phyloP scores from a whole-genome alignment of 805 yeast genomes.

The Saccharomycopsis sp. region DNA sequence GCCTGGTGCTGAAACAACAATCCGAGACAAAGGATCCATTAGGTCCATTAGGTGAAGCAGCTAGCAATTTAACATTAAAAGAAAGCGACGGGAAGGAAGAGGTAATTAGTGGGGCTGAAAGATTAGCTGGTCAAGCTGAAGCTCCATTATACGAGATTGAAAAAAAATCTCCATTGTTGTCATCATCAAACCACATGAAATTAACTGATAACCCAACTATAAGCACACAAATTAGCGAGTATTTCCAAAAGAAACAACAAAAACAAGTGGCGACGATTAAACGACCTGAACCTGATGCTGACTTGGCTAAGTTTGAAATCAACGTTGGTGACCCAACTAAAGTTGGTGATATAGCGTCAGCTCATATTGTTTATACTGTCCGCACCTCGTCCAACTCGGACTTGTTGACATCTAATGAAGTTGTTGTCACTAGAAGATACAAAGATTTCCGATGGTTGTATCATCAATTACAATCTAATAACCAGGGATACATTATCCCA shows the following conservation, averaged over 20 bases:
- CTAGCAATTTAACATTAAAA: constrained; percentile 28
- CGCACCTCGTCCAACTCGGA: constrained; percentile 49
- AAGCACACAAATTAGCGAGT: constrained; percentile 19
- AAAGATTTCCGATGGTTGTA: constrained; percentile 93
- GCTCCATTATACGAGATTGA: constrained; percentile 47
- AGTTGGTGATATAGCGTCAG: constrained; percentile 83
- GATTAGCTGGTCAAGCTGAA: constrained; percentile 39
- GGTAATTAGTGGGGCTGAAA: constrained; percentile 29
- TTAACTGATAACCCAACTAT: constrained; percentile 17
- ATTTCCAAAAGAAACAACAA: constrained; percentile 12
- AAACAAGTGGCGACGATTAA: constrained; percentile 18
- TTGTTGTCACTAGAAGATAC: constrained; percentile 74
- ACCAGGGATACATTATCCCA: constrained; percentile 87
- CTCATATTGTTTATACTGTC: constrained; percentile 84
- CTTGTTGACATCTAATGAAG: constrained; percentile 32
- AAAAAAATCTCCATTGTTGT: constrained; percentile 25
- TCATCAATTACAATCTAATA: constrained; percentile 75
- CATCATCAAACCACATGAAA: constrained; percentile 17
- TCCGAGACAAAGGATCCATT: constrained; percentile 17
- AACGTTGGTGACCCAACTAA: constrained; percentile 85
- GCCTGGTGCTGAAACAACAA: constrained; percentile 1
- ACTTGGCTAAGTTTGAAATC: constrained; percentile 43
- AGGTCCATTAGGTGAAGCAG: constrained; percentile 26
- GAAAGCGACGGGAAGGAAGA: constrained; percentile 22
- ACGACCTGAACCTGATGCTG: constrained; percentile 19